Conservation (phyloP, 2,329 filamentous ascomycete genomes). For the Fusarium humuli region DNA sequence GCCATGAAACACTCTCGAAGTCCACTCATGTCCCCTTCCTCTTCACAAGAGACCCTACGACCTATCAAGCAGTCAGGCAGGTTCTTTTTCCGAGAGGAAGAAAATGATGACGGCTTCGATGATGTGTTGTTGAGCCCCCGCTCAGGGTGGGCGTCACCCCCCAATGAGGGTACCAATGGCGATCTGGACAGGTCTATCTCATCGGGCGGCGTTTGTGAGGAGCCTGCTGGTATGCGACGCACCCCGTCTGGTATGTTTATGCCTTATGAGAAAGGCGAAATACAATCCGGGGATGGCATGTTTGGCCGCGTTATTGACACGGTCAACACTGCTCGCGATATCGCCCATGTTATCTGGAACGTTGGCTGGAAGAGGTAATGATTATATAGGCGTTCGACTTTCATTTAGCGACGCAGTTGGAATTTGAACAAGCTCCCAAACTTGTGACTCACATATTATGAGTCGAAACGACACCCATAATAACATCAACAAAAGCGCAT, state of each 20-base stretch:
- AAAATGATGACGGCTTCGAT: constrained; percentile 66
- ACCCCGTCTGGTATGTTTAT: constrained; percentile 56
- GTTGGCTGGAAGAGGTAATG: constrained; percentile 55
- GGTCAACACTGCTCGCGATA: background rate
- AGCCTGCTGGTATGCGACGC: constrained; percentile 74
- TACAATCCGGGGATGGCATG: background rate
- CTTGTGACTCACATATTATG: constrained; percentile 34
- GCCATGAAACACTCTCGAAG: constrained; percentile 71
- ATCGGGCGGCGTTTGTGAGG: constrained; percentile 59
- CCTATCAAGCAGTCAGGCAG: constrained; percentile 75
- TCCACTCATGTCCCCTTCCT: constrained; percentile 73
- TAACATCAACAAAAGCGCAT: constrained; percentile 29
- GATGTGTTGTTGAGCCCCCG: constrained; percentile 47
- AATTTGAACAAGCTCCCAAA: constrained; percentile 31
- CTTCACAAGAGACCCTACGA: constrained; percentile 84
- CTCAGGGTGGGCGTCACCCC: constrained; percentile 50
- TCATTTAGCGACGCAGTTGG: constrained; percentile 26
- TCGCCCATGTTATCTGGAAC: background rate
- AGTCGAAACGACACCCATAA: constrained; percentile 34
- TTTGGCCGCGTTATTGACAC: background rate
- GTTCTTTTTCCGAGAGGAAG: constrained; percentile 70
- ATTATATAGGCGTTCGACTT: constrained; percentile 15
- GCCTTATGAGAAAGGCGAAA: background rate
- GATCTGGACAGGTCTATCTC: constrained; percentile 63
- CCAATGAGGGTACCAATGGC: constrained; percentile 36